Evolutionary conservation across 2,329 filamentous ascomycete genomes (phyloP).

Genomic region (Dothideomycetes sp.): DNA sequence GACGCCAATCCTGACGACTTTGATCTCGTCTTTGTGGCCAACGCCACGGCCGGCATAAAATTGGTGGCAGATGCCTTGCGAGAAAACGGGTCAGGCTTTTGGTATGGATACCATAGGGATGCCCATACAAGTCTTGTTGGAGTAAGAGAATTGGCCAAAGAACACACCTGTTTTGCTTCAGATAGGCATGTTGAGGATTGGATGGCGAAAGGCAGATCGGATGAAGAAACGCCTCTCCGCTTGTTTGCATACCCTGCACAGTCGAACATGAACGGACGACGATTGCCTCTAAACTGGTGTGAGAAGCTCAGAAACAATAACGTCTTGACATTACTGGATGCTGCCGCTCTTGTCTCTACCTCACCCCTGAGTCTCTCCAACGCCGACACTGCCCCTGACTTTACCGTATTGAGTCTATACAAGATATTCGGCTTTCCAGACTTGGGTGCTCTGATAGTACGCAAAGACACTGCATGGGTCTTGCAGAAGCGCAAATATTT

Average conservation of each 20-base stretch:
- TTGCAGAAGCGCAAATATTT: slow-evolving; percentile 64
- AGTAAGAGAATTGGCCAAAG: slow-evolving; percentile 58
- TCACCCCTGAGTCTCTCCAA: slow-evolving; percentile 63
- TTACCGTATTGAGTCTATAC: slow-evolving; percentile 80
- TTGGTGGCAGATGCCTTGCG: slow-evolving; percentile 71
- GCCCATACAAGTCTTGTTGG: slow-evolving; percentile 84
- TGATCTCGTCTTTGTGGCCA: slow-evolving; percentile 84
- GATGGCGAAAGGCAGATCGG: slow-evolving; percentile 36
- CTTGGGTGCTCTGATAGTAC: slow-evolving; percentile 74
- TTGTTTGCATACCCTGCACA: slow-evolving; percentile 82
- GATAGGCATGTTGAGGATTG: slow-evolving; percentile 57
- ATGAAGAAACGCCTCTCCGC: slow-evolving; percentile 31
- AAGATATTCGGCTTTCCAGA: slow-evolving; percentile 97
- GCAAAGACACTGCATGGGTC: slow-evolving; percentile 59
- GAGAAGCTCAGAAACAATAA: slow-evolving; percentile 29
- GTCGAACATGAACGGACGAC: slow-evolving; percentile 81
- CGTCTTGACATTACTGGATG: slow-evolving; percentile 67
- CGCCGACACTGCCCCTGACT: slow-evolving; percentile 60
- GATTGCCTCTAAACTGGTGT: slow-evolving; percentile 65
- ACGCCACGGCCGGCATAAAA: slow-evolving; percentile 87
- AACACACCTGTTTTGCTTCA: slow-evolving; percentile 56
- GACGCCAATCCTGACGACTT: slow-evolving; percentile 72
- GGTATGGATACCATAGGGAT: slow-evolving; percentile 74
- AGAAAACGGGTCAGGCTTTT: slow-evolving; percentile 57
- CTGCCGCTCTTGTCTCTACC: slow-evolving; percentile 71